Evolutionary conservation across 169 alveolate species (phyloP), one percentile per base, ranked within the genome.

Genomic region (Fabrea salina): DNA sequence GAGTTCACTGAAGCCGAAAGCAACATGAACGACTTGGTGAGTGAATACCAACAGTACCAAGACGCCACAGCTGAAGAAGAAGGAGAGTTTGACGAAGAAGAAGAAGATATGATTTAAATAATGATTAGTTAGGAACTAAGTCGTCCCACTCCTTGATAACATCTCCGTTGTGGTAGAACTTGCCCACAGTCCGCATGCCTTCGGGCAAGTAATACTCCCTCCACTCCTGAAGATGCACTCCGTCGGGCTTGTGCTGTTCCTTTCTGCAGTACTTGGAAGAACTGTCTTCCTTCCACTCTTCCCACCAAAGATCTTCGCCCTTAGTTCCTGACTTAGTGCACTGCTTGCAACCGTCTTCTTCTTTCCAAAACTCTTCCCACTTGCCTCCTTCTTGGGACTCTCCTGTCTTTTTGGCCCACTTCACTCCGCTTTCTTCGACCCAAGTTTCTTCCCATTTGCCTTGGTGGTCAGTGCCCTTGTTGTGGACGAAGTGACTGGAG

Each of bases 1-100:
- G 99, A 98, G 85, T 98, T 98, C 95, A 97, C 99, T 40, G 99
- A 98, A 87, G 99, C 99, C 56, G 99, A 97, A 82, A 91, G 98
- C 57, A 98, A 98, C 95, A 95, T 97, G 98, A 96, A 96, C 92
- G 99, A 98, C 88, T 88, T 98, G 78, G 99, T 97, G 79, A 91
- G 98, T 47, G 99, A 97, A 88, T 98, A 98, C 92, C 99, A 98
- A 92, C 99, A 98, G 87, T 98, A 98, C 91, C 99, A 98, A 91
- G 99, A 97, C 74, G 98, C 98, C 67, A 97, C 98, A 80, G 97
- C 97, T 72, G 98, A 97, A 77, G 99, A 97, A 84, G 98, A 96
- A 74, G 98, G 94, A 61, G 97, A 95, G 76, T 95, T 91, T 85
- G 97, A 56, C 30, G 67, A 56, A 25, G 67, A 56, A 25, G 67